Base-by-base conservation (phyloP, 495 filamentous ascomycete species). In the Aspergillus mulundensis region DNA sequence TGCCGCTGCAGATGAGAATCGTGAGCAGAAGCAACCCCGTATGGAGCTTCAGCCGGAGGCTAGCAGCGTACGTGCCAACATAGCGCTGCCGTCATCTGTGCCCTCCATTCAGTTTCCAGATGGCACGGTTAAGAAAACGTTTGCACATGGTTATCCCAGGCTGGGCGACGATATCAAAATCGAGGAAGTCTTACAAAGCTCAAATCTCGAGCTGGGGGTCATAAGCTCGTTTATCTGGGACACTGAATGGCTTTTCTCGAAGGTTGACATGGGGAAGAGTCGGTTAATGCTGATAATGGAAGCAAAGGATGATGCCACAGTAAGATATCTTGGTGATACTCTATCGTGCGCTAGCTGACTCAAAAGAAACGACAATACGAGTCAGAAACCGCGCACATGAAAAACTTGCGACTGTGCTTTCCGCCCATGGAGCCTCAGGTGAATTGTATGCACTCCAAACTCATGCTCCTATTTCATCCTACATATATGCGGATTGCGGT, bases 221-320 rank as follows among this genome's bases (percentile, higher is more conserved):
- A 70, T 98, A 3, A 94, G 90, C 59, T 87, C 93, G 1, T 98
- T 87, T 56, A 81, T 93, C 61, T 91, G 90, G 86, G 88, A 97
- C 61, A 78, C 84, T 16, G 77, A 84, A 10, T 92, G 89, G 89
- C 54, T 91, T 4, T 76, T 84, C 11, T 65, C 63, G 0, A 91
- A 91, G 62, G 55, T 90, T 7, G 71, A 86, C 28, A 61, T 67
- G 0, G 61, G 50, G 5, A 70, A 57, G 6, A 85, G 85, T 0
- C 81, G 81, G 19, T 75, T 89, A n/a, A 62, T 88, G 16, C 71
- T 89, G 39, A 74, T 91, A 1, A 84, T 91, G 77, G 84, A 87
- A 56, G 87, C 83, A 8, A 86, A 87, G 56, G 75, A 78, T 46
- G 78, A 84, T 48, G 61, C 68, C 1, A 77, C 78, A 52, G 81